Evolutionary conservation across 768 basidiomycete genomes (phyloP).

Genomic region (Brasilioporus rufonigricans): DNA sequence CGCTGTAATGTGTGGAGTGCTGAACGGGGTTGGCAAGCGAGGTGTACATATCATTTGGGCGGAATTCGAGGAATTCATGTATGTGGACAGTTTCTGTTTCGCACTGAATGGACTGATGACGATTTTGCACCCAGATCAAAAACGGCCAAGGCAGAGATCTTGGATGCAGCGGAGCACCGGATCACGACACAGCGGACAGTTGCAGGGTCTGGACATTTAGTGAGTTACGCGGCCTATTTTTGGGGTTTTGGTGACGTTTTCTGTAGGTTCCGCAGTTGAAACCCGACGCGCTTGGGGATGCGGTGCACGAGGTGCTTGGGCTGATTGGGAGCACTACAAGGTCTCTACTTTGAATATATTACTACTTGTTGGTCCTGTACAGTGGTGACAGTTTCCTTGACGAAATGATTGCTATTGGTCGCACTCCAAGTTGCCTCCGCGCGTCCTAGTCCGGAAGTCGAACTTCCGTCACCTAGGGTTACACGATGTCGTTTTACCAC

Average conservation of each 20-base stretch:
- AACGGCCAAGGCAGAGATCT: slow-evolving; percentile 25
- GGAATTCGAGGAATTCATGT: slow-evolving; percentile 32
- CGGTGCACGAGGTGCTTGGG: slow-evolving; percentile 24
- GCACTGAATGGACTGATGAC: neutral
- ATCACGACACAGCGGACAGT: slow-evolving; percentile 21
- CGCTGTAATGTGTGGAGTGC: slow-evolving; percentile 13
- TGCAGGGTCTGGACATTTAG: slow-evolving; percentile 31
- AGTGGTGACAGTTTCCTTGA: neutral
- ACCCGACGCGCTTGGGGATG: slow-evolving; percentile 27
- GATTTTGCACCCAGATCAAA: slow-evolving; percentile 17
- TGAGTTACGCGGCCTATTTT: slow-evolving; percentile 3
- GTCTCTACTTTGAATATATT: slow-evolving; percentile 15
- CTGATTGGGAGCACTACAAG: slow-evolving; percentile 5
- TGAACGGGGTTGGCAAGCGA: slow-evolving; percentile 7
- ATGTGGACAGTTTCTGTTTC: neutral
- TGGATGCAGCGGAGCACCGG: slow-evolving; percentile 25
- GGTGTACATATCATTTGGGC: slow-evolving; percentile 32
- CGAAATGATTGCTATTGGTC: too few relatives aligned
- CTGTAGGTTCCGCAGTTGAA: slow-evolving; percentile 28
- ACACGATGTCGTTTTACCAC: neutral
- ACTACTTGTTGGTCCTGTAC: neutral
- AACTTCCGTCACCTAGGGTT: neutral
- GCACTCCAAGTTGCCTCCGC: too few relatives aligned
- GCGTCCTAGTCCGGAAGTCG: neutral
- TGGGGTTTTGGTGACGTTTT: neutral